Evolutionary conservation across 2,329 filamentous ascomycete species (phyloP), one percentile per base, ranked within the genome.

Genomic region (Neonectria coccinea): DNA sequence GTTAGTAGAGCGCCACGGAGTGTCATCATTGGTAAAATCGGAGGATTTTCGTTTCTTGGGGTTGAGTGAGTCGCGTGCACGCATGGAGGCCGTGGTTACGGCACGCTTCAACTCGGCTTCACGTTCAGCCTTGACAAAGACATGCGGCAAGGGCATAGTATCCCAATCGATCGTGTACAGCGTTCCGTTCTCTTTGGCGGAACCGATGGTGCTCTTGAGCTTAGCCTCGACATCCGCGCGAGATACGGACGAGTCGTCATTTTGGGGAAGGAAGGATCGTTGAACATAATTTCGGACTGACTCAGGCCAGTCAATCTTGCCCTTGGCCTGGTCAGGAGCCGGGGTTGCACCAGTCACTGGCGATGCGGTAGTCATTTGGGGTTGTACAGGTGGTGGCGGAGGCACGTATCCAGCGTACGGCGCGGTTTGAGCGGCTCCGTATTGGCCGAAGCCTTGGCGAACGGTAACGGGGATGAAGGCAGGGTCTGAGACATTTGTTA

Each of bases 241-340:
- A 55, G 82, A 78, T 50, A 94, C 87, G 42, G 86, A 85, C 5
- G 85, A 74, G 67, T 92, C 85, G 69, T 89, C 83, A 76, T 94
- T 92, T 63, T 89, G 87, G 27, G 89, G 87, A 55, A 92, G 89
- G 77, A 98, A 98, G 27, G 94, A 94, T 75, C 94, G 90, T 74
- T 94, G 91, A 33, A 98, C 95, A 81, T 97, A 98, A 70, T 86
- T 84, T 72, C 94, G 92, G 65, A 98, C 93, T n/a, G 91, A 88
- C 47, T 88, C 83, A 33, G 94, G 90, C 91, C 93, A 98, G 72
- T 91, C 88, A 73, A 91, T 89, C 82, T 91, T 92, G 76, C 85
- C 81, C 78, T 85, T 84, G 71, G 77, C 78, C 67, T 73, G 74
- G 71, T 78, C 73, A 62, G 71, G 66, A 54, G 73, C 69, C 62